Percentiles rank a stretch among this genome's conserved stretches.
These are phyloP conservation scores for Castanospermum australe DNA, from an alignment of 306 rosid species.

Conservation along the genomic window DNA sequence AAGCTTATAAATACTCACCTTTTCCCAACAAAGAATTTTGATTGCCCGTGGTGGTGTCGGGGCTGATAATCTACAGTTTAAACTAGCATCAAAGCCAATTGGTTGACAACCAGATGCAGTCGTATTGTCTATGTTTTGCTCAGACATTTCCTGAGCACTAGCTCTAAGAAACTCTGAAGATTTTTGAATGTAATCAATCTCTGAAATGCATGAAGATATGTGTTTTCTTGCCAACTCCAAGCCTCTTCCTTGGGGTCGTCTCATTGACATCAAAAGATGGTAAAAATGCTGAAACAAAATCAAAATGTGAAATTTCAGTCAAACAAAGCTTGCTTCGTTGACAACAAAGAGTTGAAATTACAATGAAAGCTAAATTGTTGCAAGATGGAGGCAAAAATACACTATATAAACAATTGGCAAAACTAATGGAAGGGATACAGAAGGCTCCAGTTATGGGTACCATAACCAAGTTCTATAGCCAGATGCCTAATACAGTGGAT, in stretches of 20 bases:
- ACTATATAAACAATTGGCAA: constrained; percentile 11
- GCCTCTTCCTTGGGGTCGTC: constrained; percentile 97
- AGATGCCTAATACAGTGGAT: not conserved
- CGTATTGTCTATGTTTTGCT: constrained; percentile 44
- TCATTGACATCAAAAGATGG: constrained; percentile 80
- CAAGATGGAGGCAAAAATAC: constrained; percentile 4
- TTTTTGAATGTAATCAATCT: constrained; percentile 57
- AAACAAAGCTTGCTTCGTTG: constrained; percentile 6
- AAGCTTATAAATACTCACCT: constrained; percentile 46
- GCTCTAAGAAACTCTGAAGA: constrained; percentile 74
- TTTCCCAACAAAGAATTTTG: constrained; percentile 73
- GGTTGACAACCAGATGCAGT: constrained; percentile 95
- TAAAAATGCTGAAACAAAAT: constrained; percentile 81
- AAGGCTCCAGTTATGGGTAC: not conserved
- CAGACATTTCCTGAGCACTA: constrained; percentile 39
- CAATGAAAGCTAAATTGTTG: not conserved
- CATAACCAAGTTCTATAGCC: constrained; percentile 16
- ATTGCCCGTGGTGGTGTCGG: constrained; percentile 96
- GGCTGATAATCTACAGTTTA: constrained; percentile 85
- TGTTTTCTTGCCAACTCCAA: constrained; percentile 95
- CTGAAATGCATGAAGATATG: constrained; percentile 75
- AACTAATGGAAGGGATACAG: not conserved
- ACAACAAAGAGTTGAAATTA: constrained; percentile 13
- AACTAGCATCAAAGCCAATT: constrained; percentile 89
- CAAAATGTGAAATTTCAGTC: constrained; percentile 25